Conservation (phyloP, 2,329 filamentous ascomycete species). For the Cordyceps javanica region DNA sequence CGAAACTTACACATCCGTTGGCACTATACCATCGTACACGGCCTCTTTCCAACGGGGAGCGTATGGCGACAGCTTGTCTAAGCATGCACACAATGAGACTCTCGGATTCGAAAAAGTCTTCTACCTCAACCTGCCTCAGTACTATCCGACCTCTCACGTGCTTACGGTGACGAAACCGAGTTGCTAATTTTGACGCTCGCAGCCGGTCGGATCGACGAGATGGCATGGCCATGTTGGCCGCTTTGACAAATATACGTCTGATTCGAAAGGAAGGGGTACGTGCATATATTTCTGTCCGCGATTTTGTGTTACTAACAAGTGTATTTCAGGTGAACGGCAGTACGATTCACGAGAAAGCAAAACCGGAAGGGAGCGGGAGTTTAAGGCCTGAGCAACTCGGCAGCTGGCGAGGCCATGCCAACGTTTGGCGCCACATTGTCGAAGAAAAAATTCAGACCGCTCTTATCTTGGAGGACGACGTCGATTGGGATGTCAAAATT, state of each 20-base stretch:
- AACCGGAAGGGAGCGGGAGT: neutral
- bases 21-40: neutral
- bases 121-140: neutral
- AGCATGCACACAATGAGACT: neutral
- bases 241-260: neutral
- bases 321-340: neutral
- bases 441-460: neutral
- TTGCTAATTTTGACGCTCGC: neutral
- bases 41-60: neutral
- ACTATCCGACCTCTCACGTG: neutral
- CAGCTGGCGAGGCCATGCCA: conserved; percentile 1
- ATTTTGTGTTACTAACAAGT: neutral
- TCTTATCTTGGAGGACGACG: neutral
- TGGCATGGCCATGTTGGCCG: neutral
- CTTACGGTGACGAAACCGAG: neutral
- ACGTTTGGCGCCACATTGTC: neutral
- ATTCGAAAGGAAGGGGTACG: neutral
- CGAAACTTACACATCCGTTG: neutral
- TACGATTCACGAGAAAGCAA: neutral
- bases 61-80: neutral
- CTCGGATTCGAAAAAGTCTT: neutral
- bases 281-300: neutral
- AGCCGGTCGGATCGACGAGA: neutral
- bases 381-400: neutral
- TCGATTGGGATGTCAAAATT: neutral